phyloP scores from a whole-genome alignment of 169 alveolate genomes.

The Theileria parva region DNA sequence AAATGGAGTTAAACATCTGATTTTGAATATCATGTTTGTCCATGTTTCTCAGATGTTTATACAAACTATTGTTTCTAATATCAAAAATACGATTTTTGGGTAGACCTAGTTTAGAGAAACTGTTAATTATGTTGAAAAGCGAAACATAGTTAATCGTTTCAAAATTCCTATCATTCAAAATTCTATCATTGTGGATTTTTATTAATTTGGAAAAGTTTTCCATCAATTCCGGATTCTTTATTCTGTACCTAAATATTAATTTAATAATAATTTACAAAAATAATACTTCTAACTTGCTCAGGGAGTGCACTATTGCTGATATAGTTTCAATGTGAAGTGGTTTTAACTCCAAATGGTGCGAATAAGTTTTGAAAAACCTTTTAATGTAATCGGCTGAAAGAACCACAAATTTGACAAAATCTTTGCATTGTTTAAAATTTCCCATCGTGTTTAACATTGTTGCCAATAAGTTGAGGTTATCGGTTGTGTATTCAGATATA shows the following conservation, averaged over 20 bases:
- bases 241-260: background rate
- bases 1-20: slow-evolving; percentile 13
- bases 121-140: slow-evolving; percentile 11
- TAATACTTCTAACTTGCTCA: background rate
- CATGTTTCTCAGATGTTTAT: background rate
- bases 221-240: background rate
- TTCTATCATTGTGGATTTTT: background rate
- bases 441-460: background rate
- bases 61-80: background rate
- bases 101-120: slow-evolving; percentile 16
- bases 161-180: background rate
- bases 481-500: background rate
- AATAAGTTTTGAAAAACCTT: background rate
- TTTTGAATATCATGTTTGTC: background rate
- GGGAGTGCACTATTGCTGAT: slow-evolving; percentile 4
- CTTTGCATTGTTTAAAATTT: slow-evolving; percentile 1
- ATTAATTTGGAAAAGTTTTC: background rate
- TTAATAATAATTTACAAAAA: background rate
- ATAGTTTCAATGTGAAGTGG: slow-evolving; percentile 6
- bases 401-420: slow-evolving; percentile 1
- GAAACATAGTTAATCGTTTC: background rate
- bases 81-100: slow-evolving; percentile 20
- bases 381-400: background rate
- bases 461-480: background rate
- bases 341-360: background rate